Conservation (phyloP, 108 stramenopile genomes). For the Cyclotella cryptica region DNA sequence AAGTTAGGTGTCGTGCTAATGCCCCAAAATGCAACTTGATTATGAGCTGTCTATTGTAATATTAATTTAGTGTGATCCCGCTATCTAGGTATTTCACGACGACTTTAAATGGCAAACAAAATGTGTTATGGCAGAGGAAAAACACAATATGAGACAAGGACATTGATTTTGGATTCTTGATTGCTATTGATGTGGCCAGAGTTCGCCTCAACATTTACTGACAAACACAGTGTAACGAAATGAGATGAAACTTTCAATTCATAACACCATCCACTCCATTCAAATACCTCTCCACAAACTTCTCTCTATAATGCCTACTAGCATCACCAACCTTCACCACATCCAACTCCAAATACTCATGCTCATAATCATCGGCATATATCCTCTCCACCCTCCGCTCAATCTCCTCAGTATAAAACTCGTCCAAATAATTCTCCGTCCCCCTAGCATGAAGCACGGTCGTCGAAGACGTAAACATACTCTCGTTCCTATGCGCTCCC, state of each 20-base stretch:
- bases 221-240: too few relatives aligned
- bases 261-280: background rate
- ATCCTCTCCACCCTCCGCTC: constrained; percentile 16
- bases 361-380: constrained; percentile 22
- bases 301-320: constrained; percentile 4
- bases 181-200: too few relatives aligned
- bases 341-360: constrained; percentile 17
- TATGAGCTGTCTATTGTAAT: too few relatives aligned
- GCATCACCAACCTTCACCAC: constrained; percentile 7
- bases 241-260: background rate
- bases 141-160: too few relatives aligned
- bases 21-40: too few relatives aligned
- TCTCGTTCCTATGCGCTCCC: constrained; percentile 45
- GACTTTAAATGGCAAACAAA: too few relatives aligned
- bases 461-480: constrained; percentile 45
- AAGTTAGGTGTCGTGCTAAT: too few relatives aligned
- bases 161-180: too few relatives aligned
- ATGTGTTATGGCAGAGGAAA: too few relatives aligned
- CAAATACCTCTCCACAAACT: constrained; percentile 1
- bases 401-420: constrained; percentile 5
- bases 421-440: background rate
- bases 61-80: too few relatives aligned
- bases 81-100: too few relatives aligned
- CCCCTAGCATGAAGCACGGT: constrained; percentile 20
- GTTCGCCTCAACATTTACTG: too few relatives aligned